Evolutionary conservation across 2,329 filamentous ascomycete genomes (phyloP).

Genomic region (Fusarium sp.): DNA sequence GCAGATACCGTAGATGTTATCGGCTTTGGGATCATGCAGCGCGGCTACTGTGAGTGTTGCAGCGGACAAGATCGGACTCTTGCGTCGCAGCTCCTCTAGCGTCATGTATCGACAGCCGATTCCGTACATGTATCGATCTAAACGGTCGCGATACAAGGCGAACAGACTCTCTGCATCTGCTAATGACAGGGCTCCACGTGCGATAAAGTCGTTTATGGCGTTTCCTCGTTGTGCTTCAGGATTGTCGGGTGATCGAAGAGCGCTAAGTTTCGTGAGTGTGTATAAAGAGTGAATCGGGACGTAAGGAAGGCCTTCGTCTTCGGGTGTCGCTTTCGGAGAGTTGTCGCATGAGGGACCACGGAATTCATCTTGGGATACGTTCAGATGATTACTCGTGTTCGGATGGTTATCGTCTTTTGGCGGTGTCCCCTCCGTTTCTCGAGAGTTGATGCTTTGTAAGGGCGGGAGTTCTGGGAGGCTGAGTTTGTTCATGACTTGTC

Average conservation of each 20-base stretch:
- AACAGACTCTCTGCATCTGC: conserved; percentile 64
- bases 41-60: conserved; percentile 69
- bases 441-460: conserved; percentile 36
- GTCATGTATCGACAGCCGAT: conserved; percentile 63
- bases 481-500: conserved; percentile 43
- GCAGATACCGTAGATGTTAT: conserved; percentile 63
- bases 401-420: conserved; percentile 37
- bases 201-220: conserved; percentile 51
- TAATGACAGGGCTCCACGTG: conserved; percentile 55
- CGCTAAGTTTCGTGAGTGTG: conserved; percentile 52
- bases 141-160: conserved; percentile 60
- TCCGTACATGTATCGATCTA: conserved; percentile 65
- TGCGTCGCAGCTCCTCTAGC: conserved; percentile 63
- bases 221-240: conserved; percentile 36
- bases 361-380: conserved; percentile 33
- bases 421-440: conserved; percentile 40
- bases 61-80: conserved; percentile 66
- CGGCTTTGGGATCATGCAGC: conserved; percentile 66
- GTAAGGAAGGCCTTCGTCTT: conserved; percentile 53
- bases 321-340: conserved; percentile 45
- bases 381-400: conserved; percentile 11
- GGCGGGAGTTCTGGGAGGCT: conserved; percentile 41
- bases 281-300: conserved; percentile 55
- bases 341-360: conserved; percentile 46
- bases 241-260: conserved; percentile 50